Evolutionary conservation across 164 flowering plant genomes (phyloP).

Genomic region (Annona squamosa): DNA sequence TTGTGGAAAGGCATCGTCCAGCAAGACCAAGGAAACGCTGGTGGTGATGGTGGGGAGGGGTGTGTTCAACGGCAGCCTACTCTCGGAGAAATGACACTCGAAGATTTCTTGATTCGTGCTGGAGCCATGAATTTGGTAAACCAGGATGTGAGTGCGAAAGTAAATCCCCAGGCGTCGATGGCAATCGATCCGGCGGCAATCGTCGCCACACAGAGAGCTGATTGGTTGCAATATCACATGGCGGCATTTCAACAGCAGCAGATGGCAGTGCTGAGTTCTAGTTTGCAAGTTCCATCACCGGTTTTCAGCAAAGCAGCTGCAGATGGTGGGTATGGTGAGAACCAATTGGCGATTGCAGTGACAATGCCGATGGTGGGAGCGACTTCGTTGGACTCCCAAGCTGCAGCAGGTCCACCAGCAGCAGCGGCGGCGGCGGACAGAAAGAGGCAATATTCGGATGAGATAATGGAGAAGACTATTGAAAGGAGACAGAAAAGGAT

Average conservation of each 20-base stretch:
- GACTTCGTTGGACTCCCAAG: conserved; percentile 17
- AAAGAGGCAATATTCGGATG: conserved; percentile 26
- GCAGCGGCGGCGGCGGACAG: conserved; percentile 7
- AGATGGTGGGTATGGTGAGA: conserved; percentile 24
- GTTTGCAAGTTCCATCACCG: conserved; percentile 16
- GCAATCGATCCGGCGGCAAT: conserved; percentile 15
- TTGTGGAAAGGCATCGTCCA: conserved; percentile 28
- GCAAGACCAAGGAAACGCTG: conserved; percentile 12
- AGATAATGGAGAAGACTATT: conserved; percentile 41
- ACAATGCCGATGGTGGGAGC: conserved; percentile 17
- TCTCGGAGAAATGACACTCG: conserved; percentile 22
- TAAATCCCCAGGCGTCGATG: conserved; percentile 17
- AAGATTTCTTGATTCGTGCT: conserved; percentile 29
- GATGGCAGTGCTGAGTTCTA: conserved; percentile 16
- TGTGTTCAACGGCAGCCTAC: conserved; percentile 11
- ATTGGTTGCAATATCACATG: conserved; percentile 34
- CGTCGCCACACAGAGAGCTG: conserved; percentile 17
- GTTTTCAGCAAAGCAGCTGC: conserved; percentile 15
- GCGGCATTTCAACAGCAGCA: conserved; percentile 15
- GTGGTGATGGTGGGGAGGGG: conserved; percentile 9
- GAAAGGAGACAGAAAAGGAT: conserved; percentile 62
- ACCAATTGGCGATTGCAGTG: conserved; percentile 17
- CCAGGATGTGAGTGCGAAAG: background rate
- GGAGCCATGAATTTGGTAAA: conserved; percentile 22
- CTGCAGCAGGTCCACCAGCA: too few species aligned